Evolutionary conservation across 495 filamentous ascomycete species (phyloP), one percentile per base, ranked within the genome.

Genomic region (Neurospora sp.): DNA sequence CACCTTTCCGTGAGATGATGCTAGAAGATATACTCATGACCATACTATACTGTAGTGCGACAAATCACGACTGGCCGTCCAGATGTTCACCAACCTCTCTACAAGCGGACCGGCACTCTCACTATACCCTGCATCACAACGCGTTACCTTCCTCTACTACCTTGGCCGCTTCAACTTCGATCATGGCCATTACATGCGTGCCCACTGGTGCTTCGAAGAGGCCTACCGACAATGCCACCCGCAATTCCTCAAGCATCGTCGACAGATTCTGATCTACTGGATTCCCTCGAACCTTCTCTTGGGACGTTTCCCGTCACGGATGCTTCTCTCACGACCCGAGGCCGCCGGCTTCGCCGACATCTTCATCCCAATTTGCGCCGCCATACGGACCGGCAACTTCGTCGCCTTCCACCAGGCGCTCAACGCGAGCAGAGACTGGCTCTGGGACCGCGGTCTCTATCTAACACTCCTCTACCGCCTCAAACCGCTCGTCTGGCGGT

Each of bases 81-180:
- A 94, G 73, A 92, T 98, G 80, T 94, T 97, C 79, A 91, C 90
- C 73, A 97, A 96, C 76, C 93, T 98, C 76, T 90, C 88, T 74
- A 89, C 93, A 42, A 90, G 91, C 74, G 93, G 93, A 2, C 93
- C 94, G 6, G 92, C 92, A 0, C 84, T 97, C 17, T 83, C 85
- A 4, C 84, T 91, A 53, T 97, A 94, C 78, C 93, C 95, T 17
- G 93, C 93, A n/a, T 87, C 93, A 10, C 93, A 98, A 72, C 88
- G 93, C 48, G 92, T 96, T 38, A 94, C 95, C 27, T 98, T 94
- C 79, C 89, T 97, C 7, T 98, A 97, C 82, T 98, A 97, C 78
- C 91, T 97, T 20, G 95, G 95, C 39, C 91, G 94, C 45, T 97
- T 94, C 77, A 86, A 92, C 73, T 94, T 97, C 77, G 88, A 90